Conservation (phyloP, 2,329 filamentous ascomycete genomes). For the Emmonsia crescens region DNA sequence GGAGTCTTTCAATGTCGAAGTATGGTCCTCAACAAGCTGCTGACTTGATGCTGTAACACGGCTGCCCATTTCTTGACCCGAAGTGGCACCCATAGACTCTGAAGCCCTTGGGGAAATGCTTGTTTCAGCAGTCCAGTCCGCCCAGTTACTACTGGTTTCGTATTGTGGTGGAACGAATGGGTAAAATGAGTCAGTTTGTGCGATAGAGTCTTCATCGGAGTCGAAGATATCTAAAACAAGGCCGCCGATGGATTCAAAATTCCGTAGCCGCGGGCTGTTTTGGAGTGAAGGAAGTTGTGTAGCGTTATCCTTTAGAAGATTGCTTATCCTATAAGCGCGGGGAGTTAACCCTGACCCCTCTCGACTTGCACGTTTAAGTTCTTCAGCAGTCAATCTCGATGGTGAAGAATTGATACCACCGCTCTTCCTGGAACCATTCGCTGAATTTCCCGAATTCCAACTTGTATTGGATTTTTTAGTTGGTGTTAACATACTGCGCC, state of each 20-base stretch:
- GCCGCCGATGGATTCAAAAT: conserved; percentile 24
- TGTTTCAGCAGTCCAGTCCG: conserved; percentile 28
- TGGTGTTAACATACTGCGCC: conserved; percentile 29
- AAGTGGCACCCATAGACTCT: neutral
- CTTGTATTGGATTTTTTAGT: conserved; percentile 17
- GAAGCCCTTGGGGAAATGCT: conserved; percentile 23
- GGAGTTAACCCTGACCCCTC: conserved; percentile 13
- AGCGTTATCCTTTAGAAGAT: conserved; percentile 16
- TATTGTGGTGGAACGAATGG: conserved; percentile 19
- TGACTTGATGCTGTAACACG: neutral
- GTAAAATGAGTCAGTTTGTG: conserved; percentile 21
- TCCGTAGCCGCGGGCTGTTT: conserved; percentile 17
- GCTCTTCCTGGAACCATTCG: conserved; percentile 16
- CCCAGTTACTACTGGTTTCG: conserved; percentile 21
- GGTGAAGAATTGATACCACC: conserved; percentile 18
- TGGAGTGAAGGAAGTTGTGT: conserved; percentile 16
- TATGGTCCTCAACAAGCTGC: neutral
- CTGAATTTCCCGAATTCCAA: neutral
- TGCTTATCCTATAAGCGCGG: conserved; percentile 18
- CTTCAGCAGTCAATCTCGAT: conserved; percentile 24
- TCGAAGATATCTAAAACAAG: conserved; percentile 31
- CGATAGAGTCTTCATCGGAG: conserved; percentile 18
- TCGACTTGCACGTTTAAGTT: conserved; percentile 24
- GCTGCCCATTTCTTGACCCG: neutral
- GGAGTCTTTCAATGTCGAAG: neutral